Percentiles rank a stretch among this genome's conserved stretches.
phyloP scores from a whole-genome alignment of 1,284 basidiomycete genomes.

The Leccinum pachyderme region DNA sequence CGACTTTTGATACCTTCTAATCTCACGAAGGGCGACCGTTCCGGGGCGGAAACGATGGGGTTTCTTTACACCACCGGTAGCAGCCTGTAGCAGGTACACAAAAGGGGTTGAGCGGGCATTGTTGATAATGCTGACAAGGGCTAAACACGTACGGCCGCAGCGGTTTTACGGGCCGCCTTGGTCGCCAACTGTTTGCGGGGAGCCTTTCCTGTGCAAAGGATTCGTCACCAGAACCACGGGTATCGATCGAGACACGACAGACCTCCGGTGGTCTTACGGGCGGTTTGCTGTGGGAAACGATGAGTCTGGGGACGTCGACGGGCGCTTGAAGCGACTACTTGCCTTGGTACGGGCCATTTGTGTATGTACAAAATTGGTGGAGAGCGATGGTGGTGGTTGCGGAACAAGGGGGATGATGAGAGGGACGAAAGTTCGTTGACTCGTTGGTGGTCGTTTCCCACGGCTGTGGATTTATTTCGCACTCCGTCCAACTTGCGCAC shows the following conservation, averaged over 20 bases:
- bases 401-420: slow-evolving; percentile 21
- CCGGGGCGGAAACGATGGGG: slow-evolving; percentile 96
- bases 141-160: slow-evolving; percentile 57
- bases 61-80: slow-evolving; percentile 97
- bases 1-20: slow-evolving; percentile 96
- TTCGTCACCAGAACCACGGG: slow-evolving; percentile 8
- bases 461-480: slow-evolving; percentile 26
- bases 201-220: slow-evolving; percentile 59
- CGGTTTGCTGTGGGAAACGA: slow-evolving; percentile 61
- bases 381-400: slow-evolving; percentile 34
- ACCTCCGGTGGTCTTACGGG: slow-evolving; percentile 84
- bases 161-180: slow-evolving; percentile 86
- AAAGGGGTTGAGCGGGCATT: slow-evolving; percentile 10
- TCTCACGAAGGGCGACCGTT: slow-evolving; percentile 98
- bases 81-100: slow-evolving; percentile 45
- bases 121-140: neutral
- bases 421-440: slow-evolving; percentile 24
- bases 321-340: slow-evolving; percentile 20
- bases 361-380: slow-evolving; percentile 20
- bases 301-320: slow-evolving; percentile 7
- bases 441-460: slow-evolving; percentile 30
- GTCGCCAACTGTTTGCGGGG: slow-evolving; percentile 90
- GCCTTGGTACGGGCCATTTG: slow-evolving; percentile 78
- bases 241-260: slow-evolving; percentile 23
- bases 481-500: slow-evolving; percentile 33